Base-by-base conservation (phyloP, 2,329 filamentous ascomycete species). In the Diaporthe ilicicola region DNA sequence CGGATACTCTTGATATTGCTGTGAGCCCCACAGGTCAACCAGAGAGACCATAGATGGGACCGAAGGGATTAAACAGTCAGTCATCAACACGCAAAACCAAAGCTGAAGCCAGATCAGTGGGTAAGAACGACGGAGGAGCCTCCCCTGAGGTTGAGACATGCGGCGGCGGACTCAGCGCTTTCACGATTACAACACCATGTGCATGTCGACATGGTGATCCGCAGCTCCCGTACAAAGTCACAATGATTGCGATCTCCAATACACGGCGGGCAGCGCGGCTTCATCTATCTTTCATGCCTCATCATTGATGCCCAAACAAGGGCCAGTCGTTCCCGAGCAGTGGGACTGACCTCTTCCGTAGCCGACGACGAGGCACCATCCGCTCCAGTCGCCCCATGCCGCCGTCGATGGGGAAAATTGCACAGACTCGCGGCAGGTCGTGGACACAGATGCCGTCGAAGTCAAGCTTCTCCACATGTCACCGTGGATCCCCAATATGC, bases 401-500 rank as follows among this genome's bases (percentile, higher is more conserved):
- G 34, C 27, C 17, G 12, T 44, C 29, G 3, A 34, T 15, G 42
- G 22, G 19, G 4, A 62, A 24, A 3, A 32, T 37, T 62, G 27
- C 12, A 34, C 42, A 62, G 27, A 37, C 27, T 44, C 19, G 29
- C 27, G 44, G 27, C 29, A 24, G 12, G 7, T 12, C 42, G 27
- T 48, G 42, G 44, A 24, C 44, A 48, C 22, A 37, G 19, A 2
- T 64, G 59, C 29, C 37, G 42, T 64, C 59, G 37, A 34, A n/a
- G n/a, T 64, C 46, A n/a, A 15, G 7, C 15, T 24, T 37, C 44
- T 27, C 59, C 44, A 64, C 59, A 12, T 50, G 42, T 50, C 44
- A 34, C 59, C 15, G n/a, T 27, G 44, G 59, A 64, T 64, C 44
- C 32, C n/a, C 24, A 50, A 19, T 64, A 10, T 64, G 59, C 37